A percentile compares a stretch with the other conserved stretches of the same genome.
These are phyloP conservation scores for Neurospora tetraspora DNA, from an alignment of 495 filamentous ascomycete genomes.

Conservation along the genomic window DNA sequence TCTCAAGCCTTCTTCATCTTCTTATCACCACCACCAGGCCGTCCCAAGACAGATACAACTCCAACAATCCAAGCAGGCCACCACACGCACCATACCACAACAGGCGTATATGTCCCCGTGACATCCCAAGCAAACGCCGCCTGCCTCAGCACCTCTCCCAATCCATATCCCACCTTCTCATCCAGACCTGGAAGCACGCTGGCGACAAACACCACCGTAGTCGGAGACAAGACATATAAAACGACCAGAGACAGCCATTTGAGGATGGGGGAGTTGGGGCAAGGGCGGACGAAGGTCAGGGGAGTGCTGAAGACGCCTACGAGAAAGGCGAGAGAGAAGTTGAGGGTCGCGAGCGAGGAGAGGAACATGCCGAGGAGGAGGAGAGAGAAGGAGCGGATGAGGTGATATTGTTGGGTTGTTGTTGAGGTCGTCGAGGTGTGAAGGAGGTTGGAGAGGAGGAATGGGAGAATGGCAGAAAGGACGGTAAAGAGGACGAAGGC, in stretches of 20 bases:
- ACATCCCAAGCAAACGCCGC: conserved; percentile 88
- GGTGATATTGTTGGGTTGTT: conserved; percentile 58
- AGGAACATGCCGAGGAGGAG: conserved; percentile 85
- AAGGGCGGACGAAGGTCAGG: conserved; percentile 57
- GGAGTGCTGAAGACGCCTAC: conserved; percentile 70
- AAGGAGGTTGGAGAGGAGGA: conserved; percentile 43
- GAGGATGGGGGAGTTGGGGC: conserved; percentile 23
- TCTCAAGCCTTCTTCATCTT: conserved; percentile 26
- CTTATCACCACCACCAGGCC: conserved; percentile 3
- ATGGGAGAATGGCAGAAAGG: conserved; percentile 50
- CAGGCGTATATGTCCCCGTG: conserved; percentile 79
- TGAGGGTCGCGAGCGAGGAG: conserved; percentile 86
- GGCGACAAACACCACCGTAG: conserved; percentile 46
- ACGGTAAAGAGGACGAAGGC: conserved; percentile 49
- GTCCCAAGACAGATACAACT: conserved; percentile 30
- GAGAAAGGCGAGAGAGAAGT: conserved; percentile 86
- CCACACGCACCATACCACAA: conserved; percentile 96
- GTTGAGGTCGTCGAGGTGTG: conserved; percentile 33
- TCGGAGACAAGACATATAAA: conserved; percentile 54
- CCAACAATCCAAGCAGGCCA: conserved; percentile 90
- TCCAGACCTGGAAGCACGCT: conserved; percentile 41
- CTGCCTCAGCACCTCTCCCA: conserved; percentile 54
- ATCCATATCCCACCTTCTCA: background rate
- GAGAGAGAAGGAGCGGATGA: conserved; percentile 86
- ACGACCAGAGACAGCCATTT: conserved; percentile 20